Conservation (phyloP, 2,329 filamentous ascomycete genomes). For the Botrytis deweyae region DNA sequence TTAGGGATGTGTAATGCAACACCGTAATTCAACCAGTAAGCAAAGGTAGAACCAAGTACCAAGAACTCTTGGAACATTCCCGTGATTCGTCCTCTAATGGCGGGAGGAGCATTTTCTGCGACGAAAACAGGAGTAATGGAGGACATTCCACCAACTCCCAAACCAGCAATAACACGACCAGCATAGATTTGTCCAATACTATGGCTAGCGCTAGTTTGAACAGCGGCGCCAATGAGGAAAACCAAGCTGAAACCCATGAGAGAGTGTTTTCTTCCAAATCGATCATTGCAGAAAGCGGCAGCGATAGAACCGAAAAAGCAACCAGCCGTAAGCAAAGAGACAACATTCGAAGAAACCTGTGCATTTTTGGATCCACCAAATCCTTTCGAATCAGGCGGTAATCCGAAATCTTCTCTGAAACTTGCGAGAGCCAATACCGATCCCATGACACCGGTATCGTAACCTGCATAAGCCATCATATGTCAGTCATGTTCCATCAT, state of each 20-base stretch:
- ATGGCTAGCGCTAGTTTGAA: conserved; percentile 26
- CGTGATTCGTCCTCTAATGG: conserved; percentile 43
- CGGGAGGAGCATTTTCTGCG: conserved; percentile 47
- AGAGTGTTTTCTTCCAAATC: conserved; percentile 47
- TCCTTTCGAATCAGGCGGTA: conserved; percentile 27
- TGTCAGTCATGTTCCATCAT: conserved; percentile 17
- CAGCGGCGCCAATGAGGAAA: conserved; percentile 36
- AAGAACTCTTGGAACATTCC: conserved; percentile 47
- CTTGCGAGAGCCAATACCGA: conserved; percentile 30
- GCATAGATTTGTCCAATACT: conserved; percentile 30
- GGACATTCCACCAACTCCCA: conserved; percentile 49
- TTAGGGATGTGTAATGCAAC: conserved; percentile 39
- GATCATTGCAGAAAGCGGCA: conserved; percentile 49
- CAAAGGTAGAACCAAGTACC: conserved; percentile 42
- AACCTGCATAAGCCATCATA: conserved; percentile 24
- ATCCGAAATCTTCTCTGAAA: conserved; percentile 34
- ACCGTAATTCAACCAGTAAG: conserved; percentile 57
- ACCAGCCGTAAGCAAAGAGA: conserved; percentile 52
- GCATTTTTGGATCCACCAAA: conserved; percentile 28
- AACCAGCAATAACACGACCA: conserved; percentile 31
- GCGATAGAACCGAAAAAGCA: conserved; percentile 52
- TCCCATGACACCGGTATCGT: conserved; percentile 36
- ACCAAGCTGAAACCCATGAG: conserved; percentile 47
- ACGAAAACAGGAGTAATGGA: conserved; percentile 49
- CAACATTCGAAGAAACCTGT: conserved; percentile 41